Evolutionary conservation across 257 asterid species (phyloP), one percentile per base, ranked within the genome.

Genomic region (Capsicum baccatum): DNA sequence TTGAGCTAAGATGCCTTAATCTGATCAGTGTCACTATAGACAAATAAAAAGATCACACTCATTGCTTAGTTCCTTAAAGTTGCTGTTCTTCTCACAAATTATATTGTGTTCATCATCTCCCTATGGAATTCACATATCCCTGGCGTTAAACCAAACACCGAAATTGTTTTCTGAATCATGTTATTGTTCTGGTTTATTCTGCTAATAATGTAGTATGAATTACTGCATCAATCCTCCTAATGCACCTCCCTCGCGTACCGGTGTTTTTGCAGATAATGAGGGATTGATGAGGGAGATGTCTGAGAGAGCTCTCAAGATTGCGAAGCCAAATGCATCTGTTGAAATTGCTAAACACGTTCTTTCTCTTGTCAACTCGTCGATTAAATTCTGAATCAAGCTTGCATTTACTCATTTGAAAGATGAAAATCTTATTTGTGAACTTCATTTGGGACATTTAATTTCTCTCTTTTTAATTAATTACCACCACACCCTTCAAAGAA

Each of bases 261-360:
- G 57, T 9, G 57, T 37, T 62, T 83, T 84, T 79, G 70, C 92
- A 92, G 94, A 73, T 26, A 57, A 90, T 71, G 90, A 89, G 81
- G 56, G 12, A 47, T 80, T 90, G 85, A 86, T 89, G 85, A 81
- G 66, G 68, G 90, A 88, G 80, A 89, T 90, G 93, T 89, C 93
- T 4, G 84, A 84, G 83, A 89, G 89, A 88, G 94, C 93, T 84
- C 84, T 88, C 66, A 87, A 82, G 74, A 91, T 89, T 81, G 94
- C 91, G 21, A 91, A 90, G 86, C 85, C 89, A 26, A 82, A 90
- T 80, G 92, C 94, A 57, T 86, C 94, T 26, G 58, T 84, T 79
- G 90, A 88, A 81, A 91, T 91, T 47, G 92, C 89, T 56, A 83
- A 47, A 57, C 89, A 88, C 58, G 60, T 91, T 59, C 85, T 90